Conservation (phyloP, 192 early-diverging fungal species). For the Mortierella hygrophila region DNA sequence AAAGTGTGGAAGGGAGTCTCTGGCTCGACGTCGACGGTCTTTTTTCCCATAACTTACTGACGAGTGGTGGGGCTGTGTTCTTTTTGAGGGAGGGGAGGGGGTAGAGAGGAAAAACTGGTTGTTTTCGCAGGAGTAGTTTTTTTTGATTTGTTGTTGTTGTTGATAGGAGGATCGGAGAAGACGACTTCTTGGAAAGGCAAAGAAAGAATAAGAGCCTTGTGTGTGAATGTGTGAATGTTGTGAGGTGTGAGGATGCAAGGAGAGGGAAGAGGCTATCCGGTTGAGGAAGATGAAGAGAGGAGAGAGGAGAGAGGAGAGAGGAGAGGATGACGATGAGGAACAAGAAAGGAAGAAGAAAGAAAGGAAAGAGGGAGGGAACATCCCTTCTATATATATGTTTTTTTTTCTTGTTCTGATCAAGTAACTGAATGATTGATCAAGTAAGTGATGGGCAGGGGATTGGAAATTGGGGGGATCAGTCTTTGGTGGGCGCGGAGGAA, state of each 20-base stretch:
- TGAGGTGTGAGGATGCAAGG: not conserved
- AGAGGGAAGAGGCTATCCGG: too few relatives aligned
- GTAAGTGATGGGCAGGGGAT: too few relatives aligned
- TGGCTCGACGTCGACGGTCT: constrained; percentile 15
- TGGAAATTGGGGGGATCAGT: too few relatives aligned
- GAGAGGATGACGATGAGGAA: not conserved
- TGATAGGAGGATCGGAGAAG: not conserved
- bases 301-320: not conserved
- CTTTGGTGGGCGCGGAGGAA: too few relatives aligned
- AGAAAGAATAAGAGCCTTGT: not conserved
- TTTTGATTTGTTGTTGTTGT: not conserved
- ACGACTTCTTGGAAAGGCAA: not conserved
- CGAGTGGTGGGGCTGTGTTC: not conserved
- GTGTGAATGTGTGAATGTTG: not conserved
- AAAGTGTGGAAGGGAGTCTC: constrained; percentile 44
- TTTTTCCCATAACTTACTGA: constrained; percentile 12
- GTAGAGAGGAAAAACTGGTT: not conserved
- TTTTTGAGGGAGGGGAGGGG: not conserved
- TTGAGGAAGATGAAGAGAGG: not conserved
- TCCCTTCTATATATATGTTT: not conserved
- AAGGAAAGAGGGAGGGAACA: not conserved
- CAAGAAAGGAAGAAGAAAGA: not conserved
- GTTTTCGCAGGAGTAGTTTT: not conserved
- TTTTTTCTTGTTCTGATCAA: not conserved
- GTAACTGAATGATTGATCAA: too few relatives aligned